Percentiles rank a stretch among this genome's conserved stretches.
phyloP scores from a whole-genome alignment of 352 stramenopile species.

The Pythium graminicola region DNA sequence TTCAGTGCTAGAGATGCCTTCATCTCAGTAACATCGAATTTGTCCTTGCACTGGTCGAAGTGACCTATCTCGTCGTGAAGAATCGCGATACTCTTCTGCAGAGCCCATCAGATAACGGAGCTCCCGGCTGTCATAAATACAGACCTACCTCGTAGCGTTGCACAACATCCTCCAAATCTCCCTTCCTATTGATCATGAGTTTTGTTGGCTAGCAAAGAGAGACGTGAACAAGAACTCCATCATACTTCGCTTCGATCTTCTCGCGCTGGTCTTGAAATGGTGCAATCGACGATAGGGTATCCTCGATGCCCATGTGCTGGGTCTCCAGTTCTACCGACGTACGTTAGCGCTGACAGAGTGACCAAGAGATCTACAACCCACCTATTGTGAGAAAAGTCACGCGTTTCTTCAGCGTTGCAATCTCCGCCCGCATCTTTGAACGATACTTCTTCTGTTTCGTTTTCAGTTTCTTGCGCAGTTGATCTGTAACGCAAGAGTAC shows the following conservation, averaged over 20 bases:
- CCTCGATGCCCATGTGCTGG: conserved; percentile 17
- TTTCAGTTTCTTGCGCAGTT: conserved; percentile 18
- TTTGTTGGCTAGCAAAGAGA: not conserved
- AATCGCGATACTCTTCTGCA: not conserved
- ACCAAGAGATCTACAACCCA: not conserved
- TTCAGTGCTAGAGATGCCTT: conserved; percentile 7
- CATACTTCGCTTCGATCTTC: conserved; percentile 2
- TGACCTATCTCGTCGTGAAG: conserved; percentile 2
- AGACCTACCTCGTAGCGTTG: conserved; percentile 1
- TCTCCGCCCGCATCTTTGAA: conserved; percentile 19
- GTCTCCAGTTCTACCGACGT: conserved; percentile 16
- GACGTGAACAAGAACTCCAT: not conserved
- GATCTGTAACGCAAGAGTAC: conserved; percentile 5
- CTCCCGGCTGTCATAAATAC: too few relatives aligned
- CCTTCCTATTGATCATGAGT: not conserved
- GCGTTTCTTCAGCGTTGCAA: conserved; percentile 21
- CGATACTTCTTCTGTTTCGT: conserved; percentile 28
- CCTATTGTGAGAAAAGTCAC: conserved; percentile 16
- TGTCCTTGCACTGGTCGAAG: conserved; percentile 12
- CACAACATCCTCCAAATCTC: conserved; percentile 6
- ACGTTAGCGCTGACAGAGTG: not conserved
- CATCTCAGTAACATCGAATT: conserved; percentile 13
- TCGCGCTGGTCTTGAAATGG: conserved; percentile 12
- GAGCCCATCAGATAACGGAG: not conserved
- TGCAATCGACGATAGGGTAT: conserved; percentile 18